Conservation (phyloP, 2,329 filamentous ascomycete species). For the Scleromitrula shiraiana region DNA sequence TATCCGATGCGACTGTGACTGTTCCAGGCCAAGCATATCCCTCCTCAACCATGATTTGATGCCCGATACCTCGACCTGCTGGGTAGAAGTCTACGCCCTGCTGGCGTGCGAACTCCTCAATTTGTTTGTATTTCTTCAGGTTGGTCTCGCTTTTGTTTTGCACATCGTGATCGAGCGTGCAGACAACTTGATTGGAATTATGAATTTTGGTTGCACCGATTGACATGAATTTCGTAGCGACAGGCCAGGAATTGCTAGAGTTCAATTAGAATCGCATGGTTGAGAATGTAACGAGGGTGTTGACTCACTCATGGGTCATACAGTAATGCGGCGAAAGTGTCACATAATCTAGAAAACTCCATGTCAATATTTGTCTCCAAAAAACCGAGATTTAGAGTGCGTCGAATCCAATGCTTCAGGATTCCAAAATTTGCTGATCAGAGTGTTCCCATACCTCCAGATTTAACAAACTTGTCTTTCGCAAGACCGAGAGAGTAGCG, state of each 20-base stretch:
- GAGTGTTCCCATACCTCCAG: constrained; percentile 38
- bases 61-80: constrained; percentile 74
- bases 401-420: neutral
- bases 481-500: constrained; percentile 68
- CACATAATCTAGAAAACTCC: constrained; percentile 58
- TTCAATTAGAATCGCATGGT: constrained; percentile 46
- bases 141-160: constrained; percentile 75
- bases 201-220: constrained; percentile 71
- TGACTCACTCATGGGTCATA: constrained; percentile 49
- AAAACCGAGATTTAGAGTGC: neutral
- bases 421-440: neutral
- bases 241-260: constrained; percentile 60
- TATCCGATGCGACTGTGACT: constrained; percentile 69
- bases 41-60: constrained; percentile 88
- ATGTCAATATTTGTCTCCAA: neutral
- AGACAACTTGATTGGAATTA: constrained; percentile 65
- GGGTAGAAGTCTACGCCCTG: constrained; percentile 74
- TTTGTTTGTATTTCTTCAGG: constrained; percentile 72
- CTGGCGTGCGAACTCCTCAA: constrained; percentile 71
- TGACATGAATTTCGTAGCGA: constrained; percentile 70
- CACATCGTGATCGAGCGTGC: constrained; percentile 82
- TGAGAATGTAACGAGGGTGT: neutral
- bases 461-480: constrained; percentile 63
- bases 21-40: constrained; percentile 81
- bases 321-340: constrained; percentile 62